A percentile compares a stretch with the other conserved stretches of the same genome.
Evolutionary conservation across 306 rosid genomes (phyloP).

Genomic region (Cotoneaster glaucophyllus): DNA sequence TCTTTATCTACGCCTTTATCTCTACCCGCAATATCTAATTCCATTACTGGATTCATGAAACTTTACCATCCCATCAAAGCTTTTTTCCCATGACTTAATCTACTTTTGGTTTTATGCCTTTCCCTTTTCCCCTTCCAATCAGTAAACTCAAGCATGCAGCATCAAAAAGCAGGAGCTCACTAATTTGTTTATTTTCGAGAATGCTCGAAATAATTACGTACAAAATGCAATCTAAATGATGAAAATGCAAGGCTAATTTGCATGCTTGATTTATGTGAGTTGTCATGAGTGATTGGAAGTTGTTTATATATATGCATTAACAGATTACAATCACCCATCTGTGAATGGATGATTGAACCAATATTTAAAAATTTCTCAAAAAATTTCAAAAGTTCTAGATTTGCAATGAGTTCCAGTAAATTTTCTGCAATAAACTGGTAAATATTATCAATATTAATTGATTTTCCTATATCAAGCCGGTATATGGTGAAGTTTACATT

Average conservation of each 20-base stretch:
- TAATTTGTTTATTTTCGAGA: neutral
- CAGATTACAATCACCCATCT: too few relatives aligned
- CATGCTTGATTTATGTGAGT: too few relatives aligned
- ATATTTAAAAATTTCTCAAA: too few relatives aligned
- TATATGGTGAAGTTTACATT: too few relatives aligned
- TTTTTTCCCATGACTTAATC: neutral
- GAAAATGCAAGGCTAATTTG: neutral
- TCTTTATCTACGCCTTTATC: neutral
- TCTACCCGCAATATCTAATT: neutral
- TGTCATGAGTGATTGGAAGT: too few relatives aligned
- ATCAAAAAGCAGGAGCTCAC: neutral
- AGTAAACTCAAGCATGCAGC: neutral
- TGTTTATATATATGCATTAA: too few relatives aligned
- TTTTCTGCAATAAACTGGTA: too few relatives aligned
- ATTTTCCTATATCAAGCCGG: too few relatives aligned
- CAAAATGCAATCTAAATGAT: neutral
- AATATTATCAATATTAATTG: too few relatives aligned
- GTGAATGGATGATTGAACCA: too few relatives aligned
- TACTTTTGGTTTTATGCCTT: neutral
- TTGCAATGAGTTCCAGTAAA: too few relatives aligned
- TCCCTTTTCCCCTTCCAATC: neutral
- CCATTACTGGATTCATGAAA: neutral
- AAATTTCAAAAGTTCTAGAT: too few relatives aligned
- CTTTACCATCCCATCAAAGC: neutral
- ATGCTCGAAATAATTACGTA: neutral